Evolutionary conservation across 495 filamentous ascomycete genomes (phyloP), one percentile per base, ranked within the genome.

Genomic region (Platismatia glauca): DNA sequence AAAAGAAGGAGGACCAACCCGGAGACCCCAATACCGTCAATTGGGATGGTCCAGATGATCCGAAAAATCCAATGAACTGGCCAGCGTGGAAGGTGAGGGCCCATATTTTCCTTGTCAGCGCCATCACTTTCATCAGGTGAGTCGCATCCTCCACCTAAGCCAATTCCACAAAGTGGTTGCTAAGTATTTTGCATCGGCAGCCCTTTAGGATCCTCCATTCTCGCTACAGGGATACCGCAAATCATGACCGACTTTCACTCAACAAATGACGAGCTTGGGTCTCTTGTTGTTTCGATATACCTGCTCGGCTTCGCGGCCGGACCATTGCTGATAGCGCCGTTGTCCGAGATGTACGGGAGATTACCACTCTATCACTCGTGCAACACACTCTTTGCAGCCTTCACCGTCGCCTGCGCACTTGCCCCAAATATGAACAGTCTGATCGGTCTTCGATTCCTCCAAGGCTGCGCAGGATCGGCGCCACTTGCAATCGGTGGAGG

Each of bases 21-120:
- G 58, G 64, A 53, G 63, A 71, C 38, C 66, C 69, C 39, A 68
- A 71, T 34, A 69, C 72, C 43, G 70, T 75, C 50, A 79, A 82
- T 66, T 84, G 78, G 74, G 75, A 81, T 67, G 80, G 80, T 58
- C 75, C 80, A 27, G 73, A 81, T 50, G 83, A 86, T 69, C 74
- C 75, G 11, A 71, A 76, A n/a, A 85, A 85, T 66, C 84, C 84
- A 7, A 75, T 77, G 65, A 86, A 86, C 70, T 87, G 84, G 84
- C 71, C 84, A 15, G 61, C 67, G 37, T 71, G 73, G 66, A 83
- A 79, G 65, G 76, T 82, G 60, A 67, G 71, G 29, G 63, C 72
- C 38, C 78, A 83, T 58, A 68, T 80, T 16, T 61, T 77, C 44
- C 71, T 79, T 44, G 76, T 78, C 44, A 73, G 79, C 0, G 67